Conservation (phyloP, 805 yeast genomes). For the Komagataella kurtzmanii region DNA sequence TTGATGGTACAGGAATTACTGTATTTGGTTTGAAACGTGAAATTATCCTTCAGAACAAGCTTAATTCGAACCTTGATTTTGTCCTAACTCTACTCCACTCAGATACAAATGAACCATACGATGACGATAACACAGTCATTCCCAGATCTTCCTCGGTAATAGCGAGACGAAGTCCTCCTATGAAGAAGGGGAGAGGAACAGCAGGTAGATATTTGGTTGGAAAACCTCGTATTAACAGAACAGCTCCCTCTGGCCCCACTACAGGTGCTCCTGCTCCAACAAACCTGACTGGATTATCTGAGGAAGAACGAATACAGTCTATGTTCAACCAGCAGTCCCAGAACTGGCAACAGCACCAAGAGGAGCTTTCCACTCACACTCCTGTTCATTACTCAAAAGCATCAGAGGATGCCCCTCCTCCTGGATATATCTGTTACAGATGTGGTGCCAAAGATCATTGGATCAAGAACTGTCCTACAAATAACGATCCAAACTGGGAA, state of each 20-base stretch:
- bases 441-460: conserved; percentile 95
- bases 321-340: conserved; percentile 91
- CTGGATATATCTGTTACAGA: conserved; percentile 90
- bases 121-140: conserved; percentile 82
- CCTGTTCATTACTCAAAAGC: conserved; percentile 18
- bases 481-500: conserved; percentile 86
- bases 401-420: conserved; percentile 74
- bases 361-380: conserved; percentile 74
- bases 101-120: conserved; percentile 65
- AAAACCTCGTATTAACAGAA: conserved; percentile 35
- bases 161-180: conserved; percentile 69
- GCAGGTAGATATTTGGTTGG: conserved; percentile 65
- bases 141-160: conserved; percentile 80
- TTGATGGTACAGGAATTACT: conserved; percentile 94
- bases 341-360: conserved; percentile 93
- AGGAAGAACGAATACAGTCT: conserved; percentile 77
- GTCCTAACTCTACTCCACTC: conserved; percentile 51
- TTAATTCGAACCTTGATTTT: conserved; percentile 77
- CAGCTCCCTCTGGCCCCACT: conserved; percentile 10
- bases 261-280: conserved; percentile 7
- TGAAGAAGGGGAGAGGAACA: conserved; percentile 33
- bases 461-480: conserved; percentile 93
- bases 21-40: conserved; percentile 92
- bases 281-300: conserved; percentile 37
- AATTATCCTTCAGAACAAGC: conserved; percentile 65